These are phyloP conservation scores for Erodium texanum DNA, from an alignment of 441 rosid species.

Conservation along the genomic window DNA sequence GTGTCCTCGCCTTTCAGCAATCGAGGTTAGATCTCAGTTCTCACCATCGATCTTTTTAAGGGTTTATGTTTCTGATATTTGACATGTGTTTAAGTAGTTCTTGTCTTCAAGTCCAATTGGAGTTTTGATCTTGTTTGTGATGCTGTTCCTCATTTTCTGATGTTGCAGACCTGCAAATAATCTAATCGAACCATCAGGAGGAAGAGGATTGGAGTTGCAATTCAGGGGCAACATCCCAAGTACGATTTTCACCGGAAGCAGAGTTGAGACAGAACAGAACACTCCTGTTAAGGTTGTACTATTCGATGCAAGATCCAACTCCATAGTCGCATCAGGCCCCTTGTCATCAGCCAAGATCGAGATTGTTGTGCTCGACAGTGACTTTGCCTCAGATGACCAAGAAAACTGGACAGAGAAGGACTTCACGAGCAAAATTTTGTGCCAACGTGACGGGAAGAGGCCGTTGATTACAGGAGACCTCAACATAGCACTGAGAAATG, in stretches of 20 bases:
- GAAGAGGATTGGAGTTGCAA: conserved; percentile 31
- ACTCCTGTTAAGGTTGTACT: conserved; percentile 35
- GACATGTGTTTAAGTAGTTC: too few species aligned
- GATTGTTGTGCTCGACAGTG: conserved; percentile 54
- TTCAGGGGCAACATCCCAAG: conserved; percentile 30
- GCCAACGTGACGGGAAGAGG: conserved; percentile 51
- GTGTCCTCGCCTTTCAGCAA: not conserved
- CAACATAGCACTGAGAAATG: conserved; percentile 31
- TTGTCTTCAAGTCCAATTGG: too few species aligned
- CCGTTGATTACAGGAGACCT: conserved; percentile 65
- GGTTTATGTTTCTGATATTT: too few species aligned
- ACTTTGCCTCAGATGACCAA: conserved; percentile 33
- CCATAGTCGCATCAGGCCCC: conserved; percentile 31
- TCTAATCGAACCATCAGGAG: conserved; percentile 26
- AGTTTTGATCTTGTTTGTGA: too few species aligned
- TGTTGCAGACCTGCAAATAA: not conserved
- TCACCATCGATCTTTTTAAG: not conserved
- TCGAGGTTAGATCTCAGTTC: conserved; percentile 38
- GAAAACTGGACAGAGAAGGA: conserved; percentile 48
- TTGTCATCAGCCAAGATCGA: conserved; percentile 43
- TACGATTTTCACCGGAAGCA: conserved; percentile 46
- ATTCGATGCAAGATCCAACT: conserved; percentile 35
- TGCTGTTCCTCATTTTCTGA: too few species aligned
- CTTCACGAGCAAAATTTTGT: conserved; percentile 37
- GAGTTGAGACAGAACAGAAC: conserved; percentile 33